Conservation (phyloP, 176 grass and related monocot species). For the Cenchrus fungigraminus region DNA sequence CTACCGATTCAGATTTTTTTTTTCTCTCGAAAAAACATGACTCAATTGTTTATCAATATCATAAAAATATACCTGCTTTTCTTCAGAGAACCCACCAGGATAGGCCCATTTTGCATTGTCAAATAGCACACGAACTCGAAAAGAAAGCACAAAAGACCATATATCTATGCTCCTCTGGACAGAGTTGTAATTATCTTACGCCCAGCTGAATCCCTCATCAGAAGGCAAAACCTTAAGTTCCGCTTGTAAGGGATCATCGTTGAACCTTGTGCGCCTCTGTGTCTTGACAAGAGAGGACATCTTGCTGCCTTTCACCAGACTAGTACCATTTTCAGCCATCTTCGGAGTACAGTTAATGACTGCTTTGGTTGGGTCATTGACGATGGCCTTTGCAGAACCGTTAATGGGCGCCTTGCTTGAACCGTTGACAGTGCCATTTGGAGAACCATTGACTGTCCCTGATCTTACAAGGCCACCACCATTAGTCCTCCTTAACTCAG, state of each 20-base stretch:
- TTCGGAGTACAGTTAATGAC: slow-evolving; percentile 46
- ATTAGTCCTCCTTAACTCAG: slow-evolving; percentile 55
- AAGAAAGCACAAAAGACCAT: slow-evolving; percentile 93
- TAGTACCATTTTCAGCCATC: slow-evolving; percentile 52
- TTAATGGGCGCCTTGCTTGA: slow-evolving; percentile 12
- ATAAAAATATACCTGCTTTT: slow-evolving; percentile 69
- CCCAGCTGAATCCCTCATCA: slow-evolving; percentile 95
- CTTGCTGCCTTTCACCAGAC: slow-evolving; percentile 71
- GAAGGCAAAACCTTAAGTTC: slow-evolving; percentile 92
- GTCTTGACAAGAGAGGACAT: slow-evolving; percentile 63
- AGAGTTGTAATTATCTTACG: slow-evolving; percentile 85
- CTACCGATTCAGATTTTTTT: not conserved
- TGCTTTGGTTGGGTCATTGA: slow-evolving; percentile 47
- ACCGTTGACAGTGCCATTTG: slow-evolving; percentile 37
- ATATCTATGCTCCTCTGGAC: slow-evolving; percentile 84
- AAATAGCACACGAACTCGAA: slow-evolving; percentile 77
- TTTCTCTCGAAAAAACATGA: not conserved
- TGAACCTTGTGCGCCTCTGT: slow-evolving; percentile 42
- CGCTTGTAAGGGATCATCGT: slow-evolving; percentile 57
- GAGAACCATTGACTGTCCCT: slow-evolving; percentile 51
- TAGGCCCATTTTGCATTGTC: slow-evolving; percentile 96
- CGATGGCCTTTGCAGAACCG: slow-evolving; percentile 35
- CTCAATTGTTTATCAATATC: slow-evolving; percentile 10
- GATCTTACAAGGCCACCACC: slow-evolving; percentile 40
- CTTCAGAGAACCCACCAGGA: slow-evolving; percentile 76